Conservation (phyloP, 2,329 filamentous ascomycete genomes). For the Blastomyces percursus region DNA sequence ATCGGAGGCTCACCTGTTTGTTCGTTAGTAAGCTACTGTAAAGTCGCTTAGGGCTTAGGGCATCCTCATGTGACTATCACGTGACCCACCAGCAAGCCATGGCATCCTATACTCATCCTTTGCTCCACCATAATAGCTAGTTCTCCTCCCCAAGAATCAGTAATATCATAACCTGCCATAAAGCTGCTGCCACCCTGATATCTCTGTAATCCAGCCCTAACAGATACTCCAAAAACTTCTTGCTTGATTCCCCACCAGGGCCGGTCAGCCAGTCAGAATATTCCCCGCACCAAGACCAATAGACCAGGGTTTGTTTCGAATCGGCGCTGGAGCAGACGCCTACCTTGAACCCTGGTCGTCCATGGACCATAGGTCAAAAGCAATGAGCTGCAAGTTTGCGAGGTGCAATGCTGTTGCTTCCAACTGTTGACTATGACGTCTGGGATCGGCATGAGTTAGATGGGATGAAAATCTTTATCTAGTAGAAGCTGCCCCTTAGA, state of each 20-base stretch:
- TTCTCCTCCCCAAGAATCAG: no score
- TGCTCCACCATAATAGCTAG: no score
- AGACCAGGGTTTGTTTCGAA: background rate
- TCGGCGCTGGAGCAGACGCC: background rate
- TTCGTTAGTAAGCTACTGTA: background rate
- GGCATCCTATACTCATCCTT: no score
- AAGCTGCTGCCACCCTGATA: no score
- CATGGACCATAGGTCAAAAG: background rate
- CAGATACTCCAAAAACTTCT: background rate
- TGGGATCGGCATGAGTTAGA: background rate
- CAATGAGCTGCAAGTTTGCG: background rate
- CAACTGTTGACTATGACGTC: background rate
- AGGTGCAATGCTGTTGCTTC: background rate
- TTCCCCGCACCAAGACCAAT: background rate
- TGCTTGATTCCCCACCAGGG: background rate
- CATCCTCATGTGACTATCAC: no score
- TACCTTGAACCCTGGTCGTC: no score
- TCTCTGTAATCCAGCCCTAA: no score
- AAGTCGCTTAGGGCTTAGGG: no score
- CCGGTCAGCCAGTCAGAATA: background rate
- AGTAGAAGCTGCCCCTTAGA: background rate
- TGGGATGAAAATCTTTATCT: background rate
- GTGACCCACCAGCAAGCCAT: no score
- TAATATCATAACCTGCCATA: no score
- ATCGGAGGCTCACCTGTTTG: background rate